phyloP scores from a whole-genome alignment of 345 rosid species.

The Xanthoceras sorbifolium region DNA sequence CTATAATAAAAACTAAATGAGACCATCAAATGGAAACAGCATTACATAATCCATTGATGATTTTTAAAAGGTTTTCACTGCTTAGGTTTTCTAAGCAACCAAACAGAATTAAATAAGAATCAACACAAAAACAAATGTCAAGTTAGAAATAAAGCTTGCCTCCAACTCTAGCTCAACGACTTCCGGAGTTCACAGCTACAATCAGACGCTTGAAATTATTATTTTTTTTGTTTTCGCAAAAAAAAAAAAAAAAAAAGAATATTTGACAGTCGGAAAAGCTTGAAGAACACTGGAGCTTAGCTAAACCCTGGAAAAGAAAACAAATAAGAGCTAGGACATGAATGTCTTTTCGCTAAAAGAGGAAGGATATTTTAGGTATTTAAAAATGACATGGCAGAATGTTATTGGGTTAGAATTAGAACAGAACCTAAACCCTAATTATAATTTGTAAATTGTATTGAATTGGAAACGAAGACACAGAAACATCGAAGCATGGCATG shows the following conservation, averaged over 20 bases:
- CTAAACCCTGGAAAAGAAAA: background rate
- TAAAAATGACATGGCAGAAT: background rate
- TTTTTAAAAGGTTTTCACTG: background rate
- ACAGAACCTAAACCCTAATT: no score
- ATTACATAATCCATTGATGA: background rate
- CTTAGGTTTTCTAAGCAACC: background rate
- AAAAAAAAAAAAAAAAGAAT: no score
- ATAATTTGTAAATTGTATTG: no score
- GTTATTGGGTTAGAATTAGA: background rate
- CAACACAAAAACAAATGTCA: background rate
- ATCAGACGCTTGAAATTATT: no score
- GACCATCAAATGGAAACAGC: background rate
- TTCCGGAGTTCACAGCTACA: background rate
- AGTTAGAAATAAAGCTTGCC: background rate
- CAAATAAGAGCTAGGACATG: background rate
- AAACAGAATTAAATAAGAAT: background rate
- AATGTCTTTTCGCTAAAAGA: background rate
- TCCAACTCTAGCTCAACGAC: background rate
- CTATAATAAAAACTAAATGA: background rate
- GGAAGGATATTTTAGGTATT: background rate
- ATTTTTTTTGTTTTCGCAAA: no score
- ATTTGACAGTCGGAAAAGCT: no score
- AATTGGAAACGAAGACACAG: background rate
- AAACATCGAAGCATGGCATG: conserved; percentile 55
- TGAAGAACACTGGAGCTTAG: no score